Percentiles rank a stretch among this genome's conserved stretches.
Evolutionary conservation across 1,284 basidiomycete species (phyloP).

Genomic region (Volvariella surrecta): DNA sequence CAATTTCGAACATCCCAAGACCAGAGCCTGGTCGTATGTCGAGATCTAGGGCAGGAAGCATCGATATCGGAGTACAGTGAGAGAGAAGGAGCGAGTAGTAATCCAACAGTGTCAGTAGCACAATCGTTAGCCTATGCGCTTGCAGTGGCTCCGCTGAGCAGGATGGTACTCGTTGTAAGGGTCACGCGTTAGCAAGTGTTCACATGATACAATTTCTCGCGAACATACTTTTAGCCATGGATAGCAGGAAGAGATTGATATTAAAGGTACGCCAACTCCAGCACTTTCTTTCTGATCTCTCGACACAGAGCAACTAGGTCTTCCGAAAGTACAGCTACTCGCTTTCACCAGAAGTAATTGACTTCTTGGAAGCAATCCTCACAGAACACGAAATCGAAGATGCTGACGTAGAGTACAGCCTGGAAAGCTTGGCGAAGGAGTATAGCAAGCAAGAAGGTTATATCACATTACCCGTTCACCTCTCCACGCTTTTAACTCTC

Average conservation of each 20-base stretch:
- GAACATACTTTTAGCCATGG: conserved; percentile 9
- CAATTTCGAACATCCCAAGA: conserved; percentile 72
- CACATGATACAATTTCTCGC: too few relatives aligned
- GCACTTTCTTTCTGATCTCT: neutral
- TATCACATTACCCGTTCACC: conserved; percentile 7
- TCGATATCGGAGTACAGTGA: conserved; percentile 17
- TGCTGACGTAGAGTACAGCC: conserved; percentile 68
- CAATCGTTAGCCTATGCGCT: conserved; percentile 3
- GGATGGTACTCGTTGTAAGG: too few relatives aligned
- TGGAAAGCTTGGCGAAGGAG: conserved; percentile 81
- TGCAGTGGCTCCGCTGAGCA: neutral
- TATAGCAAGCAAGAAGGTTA: conserved; percentile 89
- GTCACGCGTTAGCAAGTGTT: neutral
- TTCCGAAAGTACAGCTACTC: conserved; percentile 82
- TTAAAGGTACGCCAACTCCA: conserved; percentile 41
- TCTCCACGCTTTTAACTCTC: conserved; percentile 7
- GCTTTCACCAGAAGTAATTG: conserved; percentile 65
- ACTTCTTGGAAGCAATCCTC: conserved; percentile 61
- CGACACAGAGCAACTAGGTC: conserved; percentile 37
- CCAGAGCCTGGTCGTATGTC: conserved; percentile 74
- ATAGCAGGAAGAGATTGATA: conserved; percentile 47
- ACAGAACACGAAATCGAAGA: conserved; percentile 58
- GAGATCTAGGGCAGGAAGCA: conserved; percentile 63
- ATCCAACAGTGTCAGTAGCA: conserved; percentile 5
- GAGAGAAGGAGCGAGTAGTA: too few relatives aligned